These are phyloP conservation scores for Arachnopeziza araneosa DNA, from an alignment of 2,329 filamentous ascomycete species.

Conservation along the genomic window DNA sequence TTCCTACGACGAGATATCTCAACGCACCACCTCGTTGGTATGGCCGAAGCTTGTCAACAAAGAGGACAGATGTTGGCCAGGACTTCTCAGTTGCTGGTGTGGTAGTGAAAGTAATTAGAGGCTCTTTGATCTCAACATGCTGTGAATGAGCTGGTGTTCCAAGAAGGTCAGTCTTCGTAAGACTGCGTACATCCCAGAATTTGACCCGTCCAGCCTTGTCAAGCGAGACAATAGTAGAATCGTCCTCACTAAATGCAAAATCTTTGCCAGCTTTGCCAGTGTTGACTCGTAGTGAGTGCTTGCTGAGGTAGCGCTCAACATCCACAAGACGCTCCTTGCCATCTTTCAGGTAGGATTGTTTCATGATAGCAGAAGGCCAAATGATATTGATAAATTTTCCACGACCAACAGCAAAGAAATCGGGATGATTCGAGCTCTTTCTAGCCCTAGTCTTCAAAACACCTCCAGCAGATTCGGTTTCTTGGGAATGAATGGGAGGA, in stretches of 20 bases:
- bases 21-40: conserved; percentile 86
- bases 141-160: conserved; percentile 17
- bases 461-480: conserved; percentile 86
- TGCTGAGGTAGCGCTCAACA: conserved; percentile 78
- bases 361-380: conserved; percentile 58
- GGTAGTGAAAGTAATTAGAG: conserved; percentile 79
- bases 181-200: conserved; percentile 92
- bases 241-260: conserved; percentile 95
- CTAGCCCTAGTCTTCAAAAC: conserved; percentile 94
- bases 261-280: conserved; percentile 98
- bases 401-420: conserved; percentile 91
- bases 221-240: conserved; percentile 86
- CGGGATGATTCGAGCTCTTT: conserved; percentile 79
- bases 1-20: conserved; percentile 92
- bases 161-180: conserved; percentile 45
- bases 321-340: conserved; percentile 68
- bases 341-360: conserved; percentile 57
- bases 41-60: conserved; percentile 92
- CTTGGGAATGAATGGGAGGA: conserved; percentile 76
- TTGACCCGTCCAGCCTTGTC: conserved; percentile 96
- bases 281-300: conserved; percentile 87
- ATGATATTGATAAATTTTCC: conserved; percentile 96
- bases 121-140: conserved; percentile 71
- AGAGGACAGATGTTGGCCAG: conserved; percentile 91
- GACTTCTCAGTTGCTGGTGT: conserved; percentile 87